phyloP scores from a whole-genome alignment of 768 basidiomycete genomes.

The Agrocybe praecox region DNA sequence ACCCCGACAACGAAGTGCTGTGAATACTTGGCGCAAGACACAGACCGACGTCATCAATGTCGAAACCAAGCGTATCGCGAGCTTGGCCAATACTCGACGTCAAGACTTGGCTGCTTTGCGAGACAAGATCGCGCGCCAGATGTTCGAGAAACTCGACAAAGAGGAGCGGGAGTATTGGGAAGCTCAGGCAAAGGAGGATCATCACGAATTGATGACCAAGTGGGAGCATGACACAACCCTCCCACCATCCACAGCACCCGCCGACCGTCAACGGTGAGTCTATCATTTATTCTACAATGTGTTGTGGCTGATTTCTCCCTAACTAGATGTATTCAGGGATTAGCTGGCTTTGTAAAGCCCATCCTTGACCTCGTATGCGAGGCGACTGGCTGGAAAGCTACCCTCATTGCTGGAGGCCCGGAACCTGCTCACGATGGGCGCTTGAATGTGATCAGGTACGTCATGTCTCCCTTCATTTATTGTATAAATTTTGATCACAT shows the following conservation, averaged over 20 bases:
- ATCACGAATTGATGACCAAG: neutral
- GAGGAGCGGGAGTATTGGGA: neutral
- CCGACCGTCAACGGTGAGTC: conserved; percentile 8
- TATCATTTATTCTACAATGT: no score
- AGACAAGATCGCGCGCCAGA: conserved; percentile 6
- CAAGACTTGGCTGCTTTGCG: neutral
- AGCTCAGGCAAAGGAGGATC: conserved; percentile 1
- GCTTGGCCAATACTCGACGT: no score
- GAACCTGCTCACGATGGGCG: conserved; percentile 10
- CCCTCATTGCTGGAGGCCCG: conserved; percentile 11
- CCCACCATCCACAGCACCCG: neutral
- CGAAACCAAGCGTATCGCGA: neutral
- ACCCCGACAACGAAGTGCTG: no score
- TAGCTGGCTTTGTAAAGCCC: conserved; percentile 5
- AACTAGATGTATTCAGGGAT: conserved; percentile 5
- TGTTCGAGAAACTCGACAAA: neutral
- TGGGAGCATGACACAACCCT: neutral
- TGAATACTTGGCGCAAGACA: conserved; percentile 13
- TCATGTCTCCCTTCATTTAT: no score
- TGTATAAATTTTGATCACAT: no score
- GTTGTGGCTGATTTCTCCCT: no score
- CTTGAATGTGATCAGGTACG: conserved; percentile 8
- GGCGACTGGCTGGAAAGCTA: conserved; percentile 8
- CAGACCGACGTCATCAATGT: neutral
- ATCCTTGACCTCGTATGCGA: conserved; percentile 9